Evolutionary conservation across 2,329 filamentous ascomycete genomes (phyloP), one percentile per base, ranked within the genome.

Genomic region (Fusarium metavorans): DNA sequence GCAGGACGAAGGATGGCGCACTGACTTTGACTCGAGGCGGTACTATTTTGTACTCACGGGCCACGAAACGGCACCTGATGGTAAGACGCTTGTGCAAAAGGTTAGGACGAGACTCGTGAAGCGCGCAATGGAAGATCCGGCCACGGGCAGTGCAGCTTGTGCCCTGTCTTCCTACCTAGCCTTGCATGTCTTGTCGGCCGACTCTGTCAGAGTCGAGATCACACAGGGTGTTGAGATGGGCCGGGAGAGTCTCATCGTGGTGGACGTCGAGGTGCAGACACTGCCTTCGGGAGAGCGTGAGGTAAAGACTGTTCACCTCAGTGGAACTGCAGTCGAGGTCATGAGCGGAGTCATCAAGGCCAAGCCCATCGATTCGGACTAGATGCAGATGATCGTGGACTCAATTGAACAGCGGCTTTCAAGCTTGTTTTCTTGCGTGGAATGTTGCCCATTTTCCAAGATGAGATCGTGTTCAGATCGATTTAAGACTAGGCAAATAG

Each of bases 171-270:
- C 85, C 35, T 92, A 88, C 74, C 80, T 92, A 68, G 84, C 87
- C 7, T 75, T 88, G 56, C 78, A 80, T 27, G 71, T 72, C 67
- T 30, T 79, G 67, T 13, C 79, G 75, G 20, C 77, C 77, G 9
- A 76, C 70, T 59, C 68, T 32, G 77, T 78, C 32, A 82, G 79
- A 57, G 90, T 88, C 70, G 83, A 85, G 60, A 81, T 93, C 68
- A 88, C 88, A 43, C 91, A 93, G 81, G 92, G 91, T 0, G 89
- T 92, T 2, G 91, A 93, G 81, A 92, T 93, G 88, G 91, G 90
- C 0, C 80, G 90, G 60, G 82, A 82, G 79, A 90, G 88, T 73
- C 81, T 85, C 9, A 89, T 90, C 35, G 70, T 80, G 6, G 85
- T 90, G 18, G 83, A 87, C 64, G 83, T 87, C 3, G 69, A 65